Evolutionary conservation across 2,329 filamentous ascomycete species (phyloP).

Genomic region (Phialemonium atrogriseum): DNA sequence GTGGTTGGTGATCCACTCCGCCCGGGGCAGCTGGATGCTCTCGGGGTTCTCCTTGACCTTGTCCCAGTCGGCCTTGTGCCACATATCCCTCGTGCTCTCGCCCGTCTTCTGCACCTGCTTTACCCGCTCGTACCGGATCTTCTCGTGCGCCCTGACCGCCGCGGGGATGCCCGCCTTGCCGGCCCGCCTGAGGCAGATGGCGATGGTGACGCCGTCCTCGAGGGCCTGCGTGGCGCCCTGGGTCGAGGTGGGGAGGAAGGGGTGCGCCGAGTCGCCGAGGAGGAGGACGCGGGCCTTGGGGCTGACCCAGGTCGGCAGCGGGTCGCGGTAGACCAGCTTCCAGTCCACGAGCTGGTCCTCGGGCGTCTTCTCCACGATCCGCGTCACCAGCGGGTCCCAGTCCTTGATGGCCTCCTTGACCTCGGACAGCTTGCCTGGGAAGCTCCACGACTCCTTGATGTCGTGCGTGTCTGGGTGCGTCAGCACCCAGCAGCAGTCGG

Average conservation of each 20-base stretch:
- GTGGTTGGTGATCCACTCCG: slow-evolving; percentile 43
- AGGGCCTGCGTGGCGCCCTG: slow-evolving; percentile 40
- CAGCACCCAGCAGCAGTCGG: slow-evolving; percentile 50
- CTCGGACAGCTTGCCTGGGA: slow-evolving; percentile 24
- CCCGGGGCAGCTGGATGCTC: slow-evolving; percentile 37
- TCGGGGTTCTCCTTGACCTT: slow-evolving; percentile 37
- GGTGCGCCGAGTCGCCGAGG: slow-evolving; percentile 42
- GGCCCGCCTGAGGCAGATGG: slow-evolving; percentile 29
- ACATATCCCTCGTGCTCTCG: slow-evolving; percentile 36
- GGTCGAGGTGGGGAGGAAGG: slow-evolving; percentile 37
- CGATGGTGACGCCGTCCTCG: slow-evolving; percentile 39
- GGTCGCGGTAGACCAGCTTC: slow-evolving; percentile 37
- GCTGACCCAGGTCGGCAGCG: slow-evolving; percentile 32
- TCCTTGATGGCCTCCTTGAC: slow-evolving; percentile 22
- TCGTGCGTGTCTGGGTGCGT: slow-evolving; percentile 46
- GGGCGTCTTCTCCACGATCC: slow-evolving; percentile 26
- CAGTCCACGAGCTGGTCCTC: slow-evolving; percentile 20
- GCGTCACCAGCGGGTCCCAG: slow-evolving; percentile 26
- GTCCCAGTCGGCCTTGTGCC: slow-evolving; percentile 43
- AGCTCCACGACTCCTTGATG: slow-evolving; percentile 47
- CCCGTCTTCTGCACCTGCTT: slow-evolving; percentile 38
- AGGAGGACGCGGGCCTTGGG: slow-evolving; percentile 29
- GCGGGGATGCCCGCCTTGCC: slow-evolving; percentile 24
- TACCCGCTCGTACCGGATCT: slow-evolving; percentile 38
- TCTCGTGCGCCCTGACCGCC: slow-evolving; percentile 34